Evolutionary conservation across 306 rosid species (phyloP).

Genomic region (Prunus campanulata): DNA sequence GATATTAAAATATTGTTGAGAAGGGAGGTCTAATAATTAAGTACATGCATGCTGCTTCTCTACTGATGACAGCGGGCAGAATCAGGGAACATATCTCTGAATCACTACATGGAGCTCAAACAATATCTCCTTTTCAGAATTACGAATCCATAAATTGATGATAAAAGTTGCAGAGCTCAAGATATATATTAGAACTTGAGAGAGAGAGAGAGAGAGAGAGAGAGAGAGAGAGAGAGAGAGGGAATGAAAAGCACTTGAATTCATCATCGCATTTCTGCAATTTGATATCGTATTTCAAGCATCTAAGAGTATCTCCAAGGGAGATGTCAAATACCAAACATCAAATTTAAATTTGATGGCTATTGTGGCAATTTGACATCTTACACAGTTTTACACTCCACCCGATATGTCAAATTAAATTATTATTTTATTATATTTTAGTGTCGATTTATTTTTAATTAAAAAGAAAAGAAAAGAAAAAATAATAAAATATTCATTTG

Average conservation of each 20-base stretch:
- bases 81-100: conserved; percentile 6
- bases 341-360: no score
- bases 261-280: neutral
- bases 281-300: neutral
- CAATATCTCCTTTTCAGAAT: neutral
- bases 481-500: no score
- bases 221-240: neutral
- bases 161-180: neutral
- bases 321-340: no score
- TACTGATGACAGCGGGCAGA: conserved; percentile 7
- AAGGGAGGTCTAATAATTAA: neutral
- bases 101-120: neutral
- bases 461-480: no score
- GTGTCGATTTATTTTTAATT: no score
- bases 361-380: no score
- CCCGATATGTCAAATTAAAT: no score
- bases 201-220: no score
- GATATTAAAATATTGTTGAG: neutral
- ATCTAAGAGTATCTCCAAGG: neutral
- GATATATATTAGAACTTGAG: neutral
- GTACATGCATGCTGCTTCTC: neutral
- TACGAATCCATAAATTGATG: neutral
- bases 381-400: no score
- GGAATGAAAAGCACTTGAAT: neutral
- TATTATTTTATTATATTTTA: no score